Base-by-base conservation (phyloP, 1,284 basidiomycete genomes). In the Cerrena zonata region DNA sequence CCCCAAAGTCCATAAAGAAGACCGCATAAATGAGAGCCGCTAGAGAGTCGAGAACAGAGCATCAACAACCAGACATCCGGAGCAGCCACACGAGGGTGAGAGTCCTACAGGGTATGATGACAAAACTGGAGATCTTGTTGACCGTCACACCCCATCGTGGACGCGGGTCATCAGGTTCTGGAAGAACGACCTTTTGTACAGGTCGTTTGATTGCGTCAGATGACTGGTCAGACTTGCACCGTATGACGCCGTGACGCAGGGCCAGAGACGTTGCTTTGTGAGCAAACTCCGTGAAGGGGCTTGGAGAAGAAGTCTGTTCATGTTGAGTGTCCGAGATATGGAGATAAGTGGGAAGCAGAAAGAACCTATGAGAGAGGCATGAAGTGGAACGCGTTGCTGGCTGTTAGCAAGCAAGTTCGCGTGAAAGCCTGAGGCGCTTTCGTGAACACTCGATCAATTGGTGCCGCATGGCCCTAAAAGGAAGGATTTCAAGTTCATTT, bases 1-100 rank as follows among this genome's bases (percentile, higher is more conserved):
- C 79, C 3, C 84, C 84, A 64, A 80, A 86, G 61, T 86, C 82
- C 46, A 77, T 76, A 47, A 80, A 67, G 61, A 86, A 81, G n/a
- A 82, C 67, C 5, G 74, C 74, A 55, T 87, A 86, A 2, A 80
- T 25, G 18, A 73, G 58, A 13, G 74, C 66, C 27, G 69, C 84
- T 86, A 50, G 36, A 19, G 4, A 43, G 11, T 19, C 22, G 18
- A 23, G 42, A 24, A 15, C 23, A 45, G 34, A 25, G 49, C 50
- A 39, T 47, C 43, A 38, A n/a, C 2, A 19, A 21, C 39, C 37
- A 42, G 27, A 25, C 15, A 36, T 18, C 40, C 13, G 38, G 40
- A 23, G 21, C 27, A 37, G n/a, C 23, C 25, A 21, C 25, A 18
- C 15, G 18, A 27, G 13, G 25, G 10, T 24, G 19, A 15, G 40